A percentile compares a stretch with the other conserved stretches of the same genome.
Evolutionary conservation across 2,329 filamentous ascomycete genomes (phyloP).

Genomic region (Kalaharituber pfeilii): DNA sequence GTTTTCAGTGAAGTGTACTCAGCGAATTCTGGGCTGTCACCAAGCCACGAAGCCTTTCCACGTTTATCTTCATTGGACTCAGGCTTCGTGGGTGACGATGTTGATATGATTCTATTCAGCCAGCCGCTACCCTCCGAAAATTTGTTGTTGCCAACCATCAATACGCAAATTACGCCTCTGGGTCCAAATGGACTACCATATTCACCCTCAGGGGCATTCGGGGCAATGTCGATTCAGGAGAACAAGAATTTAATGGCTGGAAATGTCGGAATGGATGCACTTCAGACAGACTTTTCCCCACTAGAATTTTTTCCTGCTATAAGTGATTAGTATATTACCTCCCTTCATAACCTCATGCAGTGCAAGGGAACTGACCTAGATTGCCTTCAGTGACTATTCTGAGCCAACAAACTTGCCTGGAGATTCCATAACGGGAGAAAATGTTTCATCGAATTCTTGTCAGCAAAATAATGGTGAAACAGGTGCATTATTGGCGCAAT

Average conservation of each 20-base stretch:
- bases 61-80: background rate
- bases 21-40: too few relatives aligned
- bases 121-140: background rate
- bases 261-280: background rate
- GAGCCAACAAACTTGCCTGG: too few relatives aligned
- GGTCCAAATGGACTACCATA: background rate
- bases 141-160: background rate
- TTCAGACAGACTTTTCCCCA: too few relatives aligned
- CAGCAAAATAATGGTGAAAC: too few relatives aligned
- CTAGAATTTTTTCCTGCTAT: background rate
- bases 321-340: background rate
- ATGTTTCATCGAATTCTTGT: too few relatives aligned
- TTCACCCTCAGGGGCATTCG: background rate
- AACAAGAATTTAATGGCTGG: background rate
- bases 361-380: background rate
- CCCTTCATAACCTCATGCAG: background rate
- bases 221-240: background rate
- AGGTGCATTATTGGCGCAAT: too few relatives aligned
- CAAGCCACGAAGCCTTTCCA: background rate
- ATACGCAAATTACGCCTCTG: background rate
- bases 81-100: background rate
- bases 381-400: too few relatives aligned
- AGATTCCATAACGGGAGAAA: too few relatives aligned
- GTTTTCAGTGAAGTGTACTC: too few relatives aligned
- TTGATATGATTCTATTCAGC: background rate